Evolutionary conservation across 139 green algal genomes (phyloP).

Genomic region (Volvox africanus): DNA sequence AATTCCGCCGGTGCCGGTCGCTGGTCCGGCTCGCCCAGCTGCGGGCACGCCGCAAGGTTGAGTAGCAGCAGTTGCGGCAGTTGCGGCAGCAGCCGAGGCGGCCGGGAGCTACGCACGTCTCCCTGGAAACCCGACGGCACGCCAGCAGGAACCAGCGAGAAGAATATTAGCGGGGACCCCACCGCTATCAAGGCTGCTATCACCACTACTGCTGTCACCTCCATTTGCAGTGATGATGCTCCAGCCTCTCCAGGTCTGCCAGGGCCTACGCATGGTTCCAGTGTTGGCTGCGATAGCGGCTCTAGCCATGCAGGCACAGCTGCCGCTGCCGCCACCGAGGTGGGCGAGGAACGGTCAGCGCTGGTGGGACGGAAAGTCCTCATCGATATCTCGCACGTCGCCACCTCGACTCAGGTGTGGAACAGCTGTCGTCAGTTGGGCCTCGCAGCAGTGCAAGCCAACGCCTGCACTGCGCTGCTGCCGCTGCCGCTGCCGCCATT

Average conservation of each 20-base stretch:
- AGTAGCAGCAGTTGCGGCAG: background rate
- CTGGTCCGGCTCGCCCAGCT: background rate
- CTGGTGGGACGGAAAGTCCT: slow-evolving; percentile 48
- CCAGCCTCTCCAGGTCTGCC: too few relatives aligned
- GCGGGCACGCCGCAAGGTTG: background rate
- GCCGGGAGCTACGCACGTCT: slow-evolving; percentile 34
- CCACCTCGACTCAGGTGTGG: slow-evolving; percentile 40
- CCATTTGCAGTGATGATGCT: background rate
- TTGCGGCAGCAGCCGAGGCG: background rate
- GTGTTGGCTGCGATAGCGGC: background rate
- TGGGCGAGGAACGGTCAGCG: slow-evolving; percentile 3
- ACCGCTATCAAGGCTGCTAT: background rate
- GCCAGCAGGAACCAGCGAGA: background rate
- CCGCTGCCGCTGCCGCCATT: background rate
- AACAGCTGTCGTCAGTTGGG: slow-evolving; percentile 47
- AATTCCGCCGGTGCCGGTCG: background rate
- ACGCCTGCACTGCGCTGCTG: background rate
- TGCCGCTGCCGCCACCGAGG: background rate
- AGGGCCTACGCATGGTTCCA: too few relatives aligned
- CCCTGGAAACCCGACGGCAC: slow-evolving; percentile 26
- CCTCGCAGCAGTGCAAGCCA: slow-evolving; percentile 14
- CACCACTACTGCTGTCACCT: background rate
- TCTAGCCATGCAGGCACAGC: background rate
- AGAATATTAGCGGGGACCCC: background rate
- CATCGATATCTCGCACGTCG: slow-evolving; percentile 46